Conservation (phyloP, 2,329 filamentous ascomycete species). For the Mycocentrospora acerina region DNA sequence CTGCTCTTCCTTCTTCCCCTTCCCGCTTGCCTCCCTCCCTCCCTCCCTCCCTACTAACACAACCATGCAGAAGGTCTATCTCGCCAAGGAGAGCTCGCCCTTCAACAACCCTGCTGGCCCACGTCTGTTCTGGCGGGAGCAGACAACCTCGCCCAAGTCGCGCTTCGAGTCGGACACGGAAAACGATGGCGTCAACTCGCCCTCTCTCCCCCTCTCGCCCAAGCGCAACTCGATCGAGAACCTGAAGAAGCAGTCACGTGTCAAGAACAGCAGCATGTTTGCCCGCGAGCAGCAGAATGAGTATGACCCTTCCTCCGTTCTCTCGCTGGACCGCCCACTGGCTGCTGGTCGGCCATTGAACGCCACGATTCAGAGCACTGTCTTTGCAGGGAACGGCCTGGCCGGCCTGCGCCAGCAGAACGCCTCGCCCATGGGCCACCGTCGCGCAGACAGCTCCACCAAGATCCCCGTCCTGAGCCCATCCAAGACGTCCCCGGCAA, state of each 20-base stretch:
- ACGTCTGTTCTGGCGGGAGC: slow-evolving; percentile 85
- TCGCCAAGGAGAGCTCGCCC: slow-evolving; percentile 75
- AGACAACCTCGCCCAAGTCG: slow-evolving; percentile 63
- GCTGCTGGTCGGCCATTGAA: slow-evolving; percentile 61
- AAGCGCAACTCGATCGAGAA: slow-evolving; percentile 91
- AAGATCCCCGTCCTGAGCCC: slow-evolving; percentile 61
- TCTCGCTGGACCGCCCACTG: slow-evolving; percentile 78
- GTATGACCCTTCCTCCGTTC: slow-evolving; percentile 80
- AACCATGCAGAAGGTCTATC: slow-evolving; percentile 64
- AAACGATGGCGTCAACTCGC: slow-evolving; percentile 51
- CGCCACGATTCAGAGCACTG: slow-evolving; percentile 68
- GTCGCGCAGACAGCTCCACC: slow-evolving; percentile 59
- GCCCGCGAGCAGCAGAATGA: slow-evolving; percentile 88
- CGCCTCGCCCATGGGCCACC: slow-evolving; percentile 36
- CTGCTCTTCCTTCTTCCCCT: slow-evolving; percentile 20
- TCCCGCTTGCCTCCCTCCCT: too few relatives aligned
- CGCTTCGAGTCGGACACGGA: slow-evolving; percentile 69
- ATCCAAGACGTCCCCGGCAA: slow-evolving; percentile 53
- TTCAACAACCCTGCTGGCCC: slow-evolving; percentile 64
- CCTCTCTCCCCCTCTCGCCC: slow-evolving; percentile 69
- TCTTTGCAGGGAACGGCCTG: slow-evolving; percentile 62
- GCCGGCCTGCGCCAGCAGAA: slow-evolving; percentile 44
- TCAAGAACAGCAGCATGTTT: slow-evolving; percentile 98
- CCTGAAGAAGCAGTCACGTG: slow-evolving; percentile 88
- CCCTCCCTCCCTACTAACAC: slow-evolving; percentile 22